These are phyloP conservation scores for Neurospora pannonica DNA, from an alignment of 495 filamentous ascomycete species.

Conservation along the genomic window DNA sequence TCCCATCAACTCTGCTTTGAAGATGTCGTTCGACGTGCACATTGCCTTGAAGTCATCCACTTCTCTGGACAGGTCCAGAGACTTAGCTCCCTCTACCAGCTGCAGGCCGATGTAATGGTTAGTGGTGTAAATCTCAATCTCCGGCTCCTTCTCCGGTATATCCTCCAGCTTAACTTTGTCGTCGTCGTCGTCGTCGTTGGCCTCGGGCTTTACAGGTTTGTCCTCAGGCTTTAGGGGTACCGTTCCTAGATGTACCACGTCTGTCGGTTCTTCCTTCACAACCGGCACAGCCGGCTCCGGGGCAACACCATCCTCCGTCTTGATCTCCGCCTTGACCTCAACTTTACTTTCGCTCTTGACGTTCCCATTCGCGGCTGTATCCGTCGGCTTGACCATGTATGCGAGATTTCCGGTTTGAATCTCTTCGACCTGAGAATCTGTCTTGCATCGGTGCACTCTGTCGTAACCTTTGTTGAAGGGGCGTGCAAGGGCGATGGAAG, in stretches of 20 bases:
- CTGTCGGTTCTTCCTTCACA: conserved; percentile 13
- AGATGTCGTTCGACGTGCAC: conserved; percentile 58
- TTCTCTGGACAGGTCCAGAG: conserved; percentile 61
- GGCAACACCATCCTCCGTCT: conserved; percentile 5
- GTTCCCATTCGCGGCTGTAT: conserved; percentile 18
- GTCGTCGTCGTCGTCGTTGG: conserved; percentile 1
- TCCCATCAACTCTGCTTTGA: conserved; percentile 46
- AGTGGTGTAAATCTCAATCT: conserved; percentile 20
- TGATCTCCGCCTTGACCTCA: conserved; percentile 39
- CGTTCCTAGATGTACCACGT: background rate
- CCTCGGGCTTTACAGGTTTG: conserved; percentile 7
- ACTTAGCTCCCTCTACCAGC: conserved; percentile 38
- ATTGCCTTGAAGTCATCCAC: conserved; percentile 64
- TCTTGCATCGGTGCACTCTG: conserved; percentile 62
- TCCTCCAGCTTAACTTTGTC: conserved; percentile 13
- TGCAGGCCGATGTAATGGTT: conserved; percentile 28
- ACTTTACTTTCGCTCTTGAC: conserved; percentile 49
- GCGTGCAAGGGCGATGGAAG: conserved; percentile 70
- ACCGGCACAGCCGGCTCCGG: background rate
- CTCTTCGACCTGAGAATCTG: conserved; percentile 57
- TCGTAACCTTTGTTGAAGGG: conserved; percentile 92
- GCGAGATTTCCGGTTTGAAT: conserved; percentile 63
- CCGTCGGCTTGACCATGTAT: conserved; percentile 50
- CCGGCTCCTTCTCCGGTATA: conserved; percentile 13
- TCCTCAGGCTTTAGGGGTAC: conserved; percentile 1